Evolutionary conservation across 805 yeast genomes (phyloP), one percentile per base, ranked within the genome.

Genomic region (Ogataea angusta): DNA sequence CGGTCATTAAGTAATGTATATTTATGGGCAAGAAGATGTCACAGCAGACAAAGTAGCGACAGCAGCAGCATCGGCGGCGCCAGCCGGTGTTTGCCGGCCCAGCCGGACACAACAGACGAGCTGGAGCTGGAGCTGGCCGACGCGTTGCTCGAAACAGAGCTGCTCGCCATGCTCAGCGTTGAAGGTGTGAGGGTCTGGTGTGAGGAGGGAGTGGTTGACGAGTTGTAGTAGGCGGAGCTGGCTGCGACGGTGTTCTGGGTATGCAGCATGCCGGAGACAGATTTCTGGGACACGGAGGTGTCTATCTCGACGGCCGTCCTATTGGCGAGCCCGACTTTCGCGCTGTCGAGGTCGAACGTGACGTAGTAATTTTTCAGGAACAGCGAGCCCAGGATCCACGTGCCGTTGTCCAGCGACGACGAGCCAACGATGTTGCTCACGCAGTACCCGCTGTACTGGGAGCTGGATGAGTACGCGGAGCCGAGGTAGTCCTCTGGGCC

Each of bases 321-420:
- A 16, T 62, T 52, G n/a, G 80, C 84, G 39, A 81, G 70, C 0
- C 85, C 85, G 34, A 81, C 63, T 46, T 55, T 51, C 33, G 60
- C 63, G n/a, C 67, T 52, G 36, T 70, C 76, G 41, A 75, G 64
- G 49, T 81, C 82, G 49, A 78, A 81, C 10, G 77, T 75, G 2
- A 80, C 69, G 54, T 78, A 80, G 40, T 70, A 78, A 23, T 67
- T 66, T 43, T 72, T 71, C 49, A 81, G 57, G 52, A 81, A 80
- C 3, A 77, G 67, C n/a, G 77, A 80, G 5, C 88, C 88, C 28
- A 81, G 60, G 38, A 81, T 72, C 87, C 87, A 81, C 1, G 70
- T 56, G 13, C 63, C 64, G 38, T 66, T 60, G 24, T 57, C 55
- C 9, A 67, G 59, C 10, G 63, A 51, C 19, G 63, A 62, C n/a